phyloP scores from a whole-genome alignment of 78 protist genomes.

The Dictyostelium capitatum region DNA sequence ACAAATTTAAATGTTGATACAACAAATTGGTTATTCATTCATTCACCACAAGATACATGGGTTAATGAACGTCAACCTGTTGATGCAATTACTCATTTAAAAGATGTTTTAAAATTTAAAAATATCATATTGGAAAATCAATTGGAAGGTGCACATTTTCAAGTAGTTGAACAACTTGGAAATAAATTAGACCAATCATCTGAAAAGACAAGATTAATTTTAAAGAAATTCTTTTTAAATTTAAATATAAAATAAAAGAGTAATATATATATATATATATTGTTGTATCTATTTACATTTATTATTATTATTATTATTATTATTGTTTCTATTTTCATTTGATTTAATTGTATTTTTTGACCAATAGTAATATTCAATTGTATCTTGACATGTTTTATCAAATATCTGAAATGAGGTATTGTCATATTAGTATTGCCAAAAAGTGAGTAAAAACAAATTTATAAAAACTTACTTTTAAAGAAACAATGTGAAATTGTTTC shows the following conservation, averaged over 20 bases:
- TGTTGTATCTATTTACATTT: too few relatives aligned
- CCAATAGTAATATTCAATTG: too few relatives aligned
- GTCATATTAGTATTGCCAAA: too few relatives aligned
- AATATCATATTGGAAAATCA: background rate
- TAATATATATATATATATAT: too few relatives aligned
- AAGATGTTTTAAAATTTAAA: background rate
- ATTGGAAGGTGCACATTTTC: conserved; percentile 40
- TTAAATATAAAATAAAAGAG: background rate
- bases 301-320: too few relatives aligned
- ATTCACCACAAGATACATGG: conserved; percentile 54
- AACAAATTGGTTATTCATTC: conserved; percentile 30
- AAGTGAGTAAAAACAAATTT: too few relatives aligned
- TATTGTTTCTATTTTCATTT: too few relatives aligned
- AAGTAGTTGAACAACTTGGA: conserved; percentile 23
- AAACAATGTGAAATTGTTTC: too few relatives aligned
- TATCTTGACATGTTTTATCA: too few relatives aligned
- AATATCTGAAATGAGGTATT: too few relatives aligned
- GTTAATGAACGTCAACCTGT: conserved; percentile 23
- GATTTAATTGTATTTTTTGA: too few relatives aligned
- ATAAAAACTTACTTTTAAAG: too few relatives aligned
- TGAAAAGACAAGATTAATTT: background rate
- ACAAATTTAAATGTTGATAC: background rate
- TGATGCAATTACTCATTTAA: background rate
- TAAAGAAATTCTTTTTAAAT: conserved; percentile 11
- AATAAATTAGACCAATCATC: background rate